Percentiles rank a stretch among this genome's conserved stretches.
phyloP scores from a whole-genome alignment of 176 grass and related monocot genomes.

The Oryza meyeriana region DNA sequence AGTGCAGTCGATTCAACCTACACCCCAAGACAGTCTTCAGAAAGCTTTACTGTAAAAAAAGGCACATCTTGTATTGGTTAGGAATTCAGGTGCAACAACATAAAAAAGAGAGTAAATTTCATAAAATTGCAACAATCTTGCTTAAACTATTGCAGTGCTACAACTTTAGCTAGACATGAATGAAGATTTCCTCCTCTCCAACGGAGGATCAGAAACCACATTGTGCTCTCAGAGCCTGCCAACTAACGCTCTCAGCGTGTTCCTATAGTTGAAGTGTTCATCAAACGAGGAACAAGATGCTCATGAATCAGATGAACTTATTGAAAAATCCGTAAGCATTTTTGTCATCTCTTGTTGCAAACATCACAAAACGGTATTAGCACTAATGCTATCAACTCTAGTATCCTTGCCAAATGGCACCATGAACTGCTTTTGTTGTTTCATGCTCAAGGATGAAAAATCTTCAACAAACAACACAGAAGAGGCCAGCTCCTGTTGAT shows the following conservation, averaged over 20 bases:
- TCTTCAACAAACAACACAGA: constrained; percentile 30
- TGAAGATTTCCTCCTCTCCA: constrained; percentile 28
- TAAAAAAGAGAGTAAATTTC: neutral
- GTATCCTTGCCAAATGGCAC: neutral
- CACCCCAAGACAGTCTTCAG: neutral
- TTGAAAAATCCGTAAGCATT: constrained; percentile 52
- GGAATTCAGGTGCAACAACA: neutral
- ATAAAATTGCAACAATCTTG: too few species aligned
- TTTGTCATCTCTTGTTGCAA: neutral
- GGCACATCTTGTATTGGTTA: too few species aligned
- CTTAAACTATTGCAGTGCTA: too few species aligned
- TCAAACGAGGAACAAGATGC: constrained; percentile 44
- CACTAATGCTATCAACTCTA: neutral
- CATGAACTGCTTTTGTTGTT: neutral
- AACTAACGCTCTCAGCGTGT: neutral
- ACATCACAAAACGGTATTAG: neutral
- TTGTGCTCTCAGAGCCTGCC: constrained; percentile 36
- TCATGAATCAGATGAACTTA: constrained; percentile 42
- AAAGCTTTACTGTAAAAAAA: neutral
- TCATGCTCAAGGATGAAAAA: constrained; percentile 45
- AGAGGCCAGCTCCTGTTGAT: constrained; percentile 43
- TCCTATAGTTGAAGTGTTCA: constrained; percentile 44
- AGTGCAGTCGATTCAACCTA: neutral
- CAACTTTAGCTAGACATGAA: too few species aligned
- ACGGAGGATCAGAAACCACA: constrained; percentile 23